Base-by-base conservation (phyloP, 2,329 filamentous ascomycete genomes). In the Aquanectria penicillioides region DNA sequence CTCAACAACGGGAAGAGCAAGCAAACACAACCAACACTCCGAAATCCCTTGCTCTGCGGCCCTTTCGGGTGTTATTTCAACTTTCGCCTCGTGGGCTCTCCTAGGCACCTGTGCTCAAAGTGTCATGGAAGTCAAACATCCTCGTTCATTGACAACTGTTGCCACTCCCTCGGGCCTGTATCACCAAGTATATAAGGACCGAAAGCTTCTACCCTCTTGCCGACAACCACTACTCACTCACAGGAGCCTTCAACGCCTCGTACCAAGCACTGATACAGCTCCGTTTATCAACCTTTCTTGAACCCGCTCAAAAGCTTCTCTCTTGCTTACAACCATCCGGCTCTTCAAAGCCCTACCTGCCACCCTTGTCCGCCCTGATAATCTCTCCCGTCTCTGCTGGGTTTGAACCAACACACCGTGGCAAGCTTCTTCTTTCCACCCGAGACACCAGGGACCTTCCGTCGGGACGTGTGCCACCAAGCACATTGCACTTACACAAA, bases 101-200 rank as follows among this genome's bases (percentile, higher is more conserved):
- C 59, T 58, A 69, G 59, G 59, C 57, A 68, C 50, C 53, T 69
- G 66, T 62, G 59, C 59, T 65, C 68, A 66, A 59, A 69, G 59
- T 66, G 65, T 54, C 61, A 69, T 69, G 67, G 66, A 69, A 59
- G 63, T 57, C 57, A 69, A 67, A 70, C 68, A 63, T 63, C 61
- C 68, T 70, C 55, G 61, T 44, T 66, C 65, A 61, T 25, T 59
- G 59, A 61, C 31, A 61, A 48, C 63, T 49, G 54, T 59, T 58
- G 49, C 68, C 68, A 64, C 55, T 60, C 52, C 54, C 66, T 67
- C 63, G 66, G 69, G 59, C 56, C 62, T 58, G 65, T 68, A 44
- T 69, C 65, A 65, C 64, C 65, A 58, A 59, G 60, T 71, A 71
- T 71, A 71, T 71, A 71, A 71, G 54, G 62, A 55, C 55, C 49